Percentiles rank a stretch among this genome's conserved stretches.
Conservation (phyloP, 352 stramenopile species). For the Pythium myriotylum region DNA sequence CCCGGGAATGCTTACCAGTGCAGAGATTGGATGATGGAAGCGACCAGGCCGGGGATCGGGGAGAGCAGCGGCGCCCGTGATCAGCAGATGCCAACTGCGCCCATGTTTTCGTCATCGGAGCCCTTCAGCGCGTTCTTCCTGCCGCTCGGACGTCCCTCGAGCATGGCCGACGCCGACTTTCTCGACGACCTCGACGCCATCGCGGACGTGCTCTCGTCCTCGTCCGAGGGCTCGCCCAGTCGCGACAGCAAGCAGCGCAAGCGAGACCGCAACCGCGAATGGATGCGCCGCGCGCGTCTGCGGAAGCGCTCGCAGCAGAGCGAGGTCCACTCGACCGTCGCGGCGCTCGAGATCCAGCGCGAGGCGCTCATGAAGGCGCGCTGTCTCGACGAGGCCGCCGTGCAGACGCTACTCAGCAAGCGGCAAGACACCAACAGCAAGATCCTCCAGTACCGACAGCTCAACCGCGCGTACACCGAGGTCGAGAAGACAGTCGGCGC, state of each 20-base stretch:
- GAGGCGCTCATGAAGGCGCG: slow-evolving; percentile 10
- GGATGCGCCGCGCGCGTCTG: slow-evolving; percentile 22
- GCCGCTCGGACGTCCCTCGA: no score
- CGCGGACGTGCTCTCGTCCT: no score
- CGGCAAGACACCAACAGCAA: slow-evolving; percentile 5
- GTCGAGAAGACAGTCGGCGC: slow-evolving; percentile 6
- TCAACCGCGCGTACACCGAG: slow-evolving; percentile 14
- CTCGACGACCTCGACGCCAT: no score
- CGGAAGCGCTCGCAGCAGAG: slow-evolving; percentile 10
- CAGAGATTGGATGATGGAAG: no score
- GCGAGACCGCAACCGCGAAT: slow-evolving; percentile 22
- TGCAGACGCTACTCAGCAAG: slow-evolving; percentile 4
- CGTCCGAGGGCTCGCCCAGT: not conserved
- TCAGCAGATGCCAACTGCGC: no score
- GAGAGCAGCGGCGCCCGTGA: no score
- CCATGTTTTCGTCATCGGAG: no score
- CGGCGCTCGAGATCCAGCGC: slow-evolving; percentile 8
- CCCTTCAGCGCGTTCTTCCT: no score
- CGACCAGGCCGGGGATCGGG: no score
- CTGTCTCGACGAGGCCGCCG: not conserved
- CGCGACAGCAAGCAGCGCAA: slow-evolving; percentile 19
- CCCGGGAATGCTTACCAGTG: no score
- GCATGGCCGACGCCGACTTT: no score
- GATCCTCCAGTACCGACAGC: slow-evolving; percentile 14
- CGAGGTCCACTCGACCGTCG: not conserved